Evolutionary conservation across 2,329 filamentous ascomycete species (phyloP), one percentile per base, ranked within the genome.

Genomic region (Coniella lustricola): DNA sequence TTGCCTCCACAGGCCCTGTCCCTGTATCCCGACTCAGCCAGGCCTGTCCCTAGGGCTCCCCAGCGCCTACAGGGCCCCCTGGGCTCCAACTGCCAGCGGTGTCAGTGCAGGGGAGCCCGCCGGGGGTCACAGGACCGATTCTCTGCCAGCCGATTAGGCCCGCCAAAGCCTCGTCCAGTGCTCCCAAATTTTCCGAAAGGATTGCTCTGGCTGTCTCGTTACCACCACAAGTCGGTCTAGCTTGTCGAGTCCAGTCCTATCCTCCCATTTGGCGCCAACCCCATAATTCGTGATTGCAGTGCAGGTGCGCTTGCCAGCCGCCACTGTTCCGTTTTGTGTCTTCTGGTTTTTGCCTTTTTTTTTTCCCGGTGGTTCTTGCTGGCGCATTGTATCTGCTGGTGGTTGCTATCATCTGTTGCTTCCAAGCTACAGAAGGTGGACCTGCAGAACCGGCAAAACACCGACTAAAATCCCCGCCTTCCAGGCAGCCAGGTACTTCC

Each of bases 241-340:
- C 29, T 38, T 41, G 40, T 29, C 21, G 29, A 40, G 16, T 29
- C 25, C 25, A 29, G 10, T 29, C 25, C 25, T 29, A 17, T 42
- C 40, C 40, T 42, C 40, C 40, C 32, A 42, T 25, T 13, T 25
- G 29, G 18, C 40, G 16, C 40, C n/a, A 25, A 18, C 44, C 36
- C 32, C 32, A 39, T 48, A 40, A 51, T 51, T 48, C 40, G 49
- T 37, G 43, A 31, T 25, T 20, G 31, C 37, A 25, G 39, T 35
- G 22, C 29, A 33, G 17, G 35, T 17, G 13, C 35, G 22, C 31
- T 29, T 16, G 20, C 36, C 44, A 34, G 18, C 39, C 35, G 31
- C 45, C 49, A 51, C 49, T 41, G 20, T 41, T 21, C 18, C 16
- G n/a, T 34, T 36, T 9, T n/a, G 4, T 16, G 18, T 16, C 8